Percentiles rank a stretch among this genome's conserved stretches.
These are phyloP conservation scores for Debaryomyces nepalensis DNA, from an alignment of 1,139 yeast species.

Conservation along the genomic window DNA sequence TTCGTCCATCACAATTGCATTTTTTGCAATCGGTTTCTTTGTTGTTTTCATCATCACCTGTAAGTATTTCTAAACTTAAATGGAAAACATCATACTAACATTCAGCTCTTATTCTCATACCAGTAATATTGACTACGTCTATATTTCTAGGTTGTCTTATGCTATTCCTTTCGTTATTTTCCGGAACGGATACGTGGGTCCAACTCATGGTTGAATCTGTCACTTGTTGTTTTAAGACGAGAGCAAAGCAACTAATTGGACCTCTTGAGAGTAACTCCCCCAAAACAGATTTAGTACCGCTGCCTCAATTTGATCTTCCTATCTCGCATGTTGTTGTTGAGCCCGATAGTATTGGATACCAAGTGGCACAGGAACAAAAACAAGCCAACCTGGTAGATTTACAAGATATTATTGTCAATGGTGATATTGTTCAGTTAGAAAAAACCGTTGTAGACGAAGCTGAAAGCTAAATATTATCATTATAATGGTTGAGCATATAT, in stretches of 20 bases:
- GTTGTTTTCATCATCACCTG: conserved; percentile 21
- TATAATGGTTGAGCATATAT: neutral
- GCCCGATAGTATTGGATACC: neutral
- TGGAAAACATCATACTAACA: conserved; percentile 12
- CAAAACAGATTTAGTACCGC: conserved; percentile 7
- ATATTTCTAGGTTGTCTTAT: conserved; percentile 12
- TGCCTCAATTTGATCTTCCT: conserved; percentile 2
- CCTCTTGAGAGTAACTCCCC: no score
- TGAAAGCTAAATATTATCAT: neutral
- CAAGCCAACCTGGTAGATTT: neutral
- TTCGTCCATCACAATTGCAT: conserved; percentile 22
- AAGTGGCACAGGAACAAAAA: neutral
- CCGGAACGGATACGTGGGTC: conserved; percentile 5
- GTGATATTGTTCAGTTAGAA: neutral
- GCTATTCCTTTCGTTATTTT: conserved; percentile 11
- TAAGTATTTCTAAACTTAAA: conserved; percentile 17
- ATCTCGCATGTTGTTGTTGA: conserved; percentile 6
- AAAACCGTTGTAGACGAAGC: neutral
- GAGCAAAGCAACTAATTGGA: conserved; percentile 12
- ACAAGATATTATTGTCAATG: conserved; percentile 9
- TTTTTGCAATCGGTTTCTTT: conserved; percentile 17
- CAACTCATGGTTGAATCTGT: neutral
- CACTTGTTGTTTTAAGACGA: conserved; percentile 4
- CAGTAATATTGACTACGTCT: conserved; percentile 13
- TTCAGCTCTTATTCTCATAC: conserved; percentile 18